Evolutionary conservation across 305 asterid species (phyloP), one percentile per base, ranked within the genome.

Genomic region (Fraxinus velutina): DNA sequence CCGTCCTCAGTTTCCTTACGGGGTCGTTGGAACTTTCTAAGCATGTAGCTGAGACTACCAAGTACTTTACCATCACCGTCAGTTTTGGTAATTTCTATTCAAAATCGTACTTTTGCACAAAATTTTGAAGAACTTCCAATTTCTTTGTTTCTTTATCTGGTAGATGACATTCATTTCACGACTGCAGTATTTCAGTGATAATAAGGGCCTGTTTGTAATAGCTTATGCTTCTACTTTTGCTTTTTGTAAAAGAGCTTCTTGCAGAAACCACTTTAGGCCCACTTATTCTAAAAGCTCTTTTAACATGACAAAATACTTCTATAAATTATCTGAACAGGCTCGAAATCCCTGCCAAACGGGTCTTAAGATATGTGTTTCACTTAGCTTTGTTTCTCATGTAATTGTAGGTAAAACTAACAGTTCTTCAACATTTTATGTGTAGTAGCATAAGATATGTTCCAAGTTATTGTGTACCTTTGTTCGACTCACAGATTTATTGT

Each of bases 1-100:
- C 98, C 5, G 98, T 96, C 78, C 89, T 96, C 19, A 96, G 99
- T 91, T 96, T 96, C 86, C 77, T 86, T 81, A 96, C 99, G 6
- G 98, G 98, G n/a, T 96, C 98, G 1, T 78, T 94, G 76, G 91
- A 95, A 52, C 93, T 94, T 37, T 93, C 99, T 37, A 92, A 90
- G 92, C 98, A 96, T 83, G 79, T 96, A 21, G 98, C 84, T 2
- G 98, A 96, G 93, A 78, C 89, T 2, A 96, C 98, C 29, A 94
- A 91, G 79, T 92, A 91, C 86, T 96, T 96, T 90, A 88, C 90
- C 87, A 90, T 96, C 76, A 90, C 99, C 24, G 99, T 94, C 88
- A 96, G 99, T 83, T 94, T 96, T 77, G 99, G 99, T 96, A 88
- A 89, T 73, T 80, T 81, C 22, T 36, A 10, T 37, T 70, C 72